These are phyloP conservation scores for Paramecium primaurelia DNA, from an alignment of 73 alveolate species.

Conservation along the genomic window DNA sequence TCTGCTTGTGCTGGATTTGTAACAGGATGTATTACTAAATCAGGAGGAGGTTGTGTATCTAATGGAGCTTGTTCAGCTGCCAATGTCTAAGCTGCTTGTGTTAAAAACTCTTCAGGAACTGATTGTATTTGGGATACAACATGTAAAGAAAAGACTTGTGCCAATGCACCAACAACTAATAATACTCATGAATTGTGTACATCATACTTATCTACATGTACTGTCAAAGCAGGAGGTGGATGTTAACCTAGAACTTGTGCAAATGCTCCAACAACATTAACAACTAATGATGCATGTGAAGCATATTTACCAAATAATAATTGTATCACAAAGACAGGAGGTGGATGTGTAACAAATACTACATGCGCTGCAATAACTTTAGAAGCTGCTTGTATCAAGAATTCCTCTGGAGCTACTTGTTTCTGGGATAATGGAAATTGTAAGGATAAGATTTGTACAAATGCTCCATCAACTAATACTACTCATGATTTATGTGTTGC, in stretches of 20 bases:
- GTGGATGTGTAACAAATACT: background rate
- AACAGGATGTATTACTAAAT: background rate
- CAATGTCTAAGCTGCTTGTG: background rate
- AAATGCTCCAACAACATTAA: slow-evolving; percentile 5
- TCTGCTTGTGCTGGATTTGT: background rate
- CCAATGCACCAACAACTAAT: background rate
- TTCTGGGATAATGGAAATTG: background rate
- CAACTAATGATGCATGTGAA: background rate
- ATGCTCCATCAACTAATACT: background rate
- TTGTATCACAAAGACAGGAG: background rate
- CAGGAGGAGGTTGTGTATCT: background rate
- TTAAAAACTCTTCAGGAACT: background rate
- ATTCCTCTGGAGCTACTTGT: background rate
- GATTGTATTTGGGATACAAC: slow-evolving; percentile 14
- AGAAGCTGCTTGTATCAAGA: background rate
- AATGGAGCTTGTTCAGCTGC: background rate
- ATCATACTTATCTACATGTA: background rate
- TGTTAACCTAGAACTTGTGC: background rate
- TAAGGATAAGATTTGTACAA: background rate
- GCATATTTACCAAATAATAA: background rate
- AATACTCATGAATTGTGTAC: background rate
- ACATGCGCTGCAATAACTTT: background rate
- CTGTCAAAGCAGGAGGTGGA: background rate
- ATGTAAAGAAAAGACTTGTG: background rate
- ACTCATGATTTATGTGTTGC: slow-evolving; percentile 14